Base-by-base conservation (phyloP, 140 eudicot species). In the Erigeron philadelphicus region DNA sequence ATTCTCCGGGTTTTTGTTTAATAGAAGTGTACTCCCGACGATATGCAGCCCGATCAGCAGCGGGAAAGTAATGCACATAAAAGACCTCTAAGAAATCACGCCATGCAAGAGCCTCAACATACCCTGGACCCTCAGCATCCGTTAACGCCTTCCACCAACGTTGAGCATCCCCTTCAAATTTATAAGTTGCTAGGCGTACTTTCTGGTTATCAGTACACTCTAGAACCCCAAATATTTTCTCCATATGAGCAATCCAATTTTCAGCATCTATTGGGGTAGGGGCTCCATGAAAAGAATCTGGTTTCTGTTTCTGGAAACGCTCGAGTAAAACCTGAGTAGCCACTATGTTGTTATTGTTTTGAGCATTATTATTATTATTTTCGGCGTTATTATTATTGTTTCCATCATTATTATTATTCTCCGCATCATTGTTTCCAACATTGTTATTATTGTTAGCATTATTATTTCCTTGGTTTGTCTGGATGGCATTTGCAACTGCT, bases 131-230 rank as follows among this genome's bases (percentile, higher is more conserved):
- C 25, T 68, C 10, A 0, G 47, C 61, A 9, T n/a, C 11, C 19
- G 56, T 70, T 54, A 54, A 17, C 1, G 65, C 19, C 19, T 70
- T 42, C 74, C 55, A 70, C 55, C 66, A 70, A 0, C 19, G 17
- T 11, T 70, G 52, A 3, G 74, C 74, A 70, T 70, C 74, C 23
- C 61, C 55, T 42, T 70, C 66, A 31, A 56, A 23, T 12, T 70
- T 56, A 9, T 53, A 70, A 40, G 47, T 12, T 2, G 18, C 65
- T 3, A 69, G 8, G 9, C 43, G 25, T 1, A 69, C 74, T 15
- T 55, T 42, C 21, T 70, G 52, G 8, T 40, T 56, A 6, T 70
- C 66, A 35, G 66, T 41, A 19, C 66, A 41, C 13, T 55, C 54
- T 1, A 55, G 23, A 48, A 52, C 48, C 7, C 31, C 31, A 68